These are phyloP conservation scores for Cyberlindnera samutprakarnensis DNA, from an alignment of 805 yeast genomes.

Conservation along the genomic window DNA sequence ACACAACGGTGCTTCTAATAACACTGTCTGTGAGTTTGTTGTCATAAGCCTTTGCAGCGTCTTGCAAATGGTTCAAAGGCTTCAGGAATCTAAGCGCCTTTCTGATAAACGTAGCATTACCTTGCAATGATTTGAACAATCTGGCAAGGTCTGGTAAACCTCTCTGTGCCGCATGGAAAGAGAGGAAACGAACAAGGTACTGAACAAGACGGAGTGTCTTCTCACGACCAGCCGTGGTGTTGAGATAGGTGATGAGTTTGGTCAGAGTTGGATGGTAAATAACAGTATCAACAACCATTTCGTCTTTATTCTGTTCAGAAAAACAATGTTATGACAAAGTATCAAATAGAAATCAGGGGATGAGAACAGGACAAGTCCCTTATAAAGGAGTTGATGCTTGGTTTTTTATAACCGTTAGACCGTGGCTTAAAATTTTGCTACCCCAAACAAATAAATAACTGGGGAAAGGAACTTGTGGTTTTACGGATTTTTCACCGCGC, in stretches of 20 bases:
- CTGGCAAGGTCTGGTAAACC: constrained; percentile 46
- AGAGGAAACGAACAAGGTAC: constrained; percentile 68
- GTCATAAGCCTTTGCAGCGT: constrained; percentile 59
- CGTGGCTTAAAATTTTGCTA: too few relatives aligned
- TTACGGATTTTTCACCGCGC: too few relatives aligned
- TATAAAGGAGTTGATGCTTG: too few relatives aligned
- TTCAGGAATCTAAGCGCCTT: constrained; percentile 81
- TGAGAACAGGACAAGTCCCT: too few relatives aligned
- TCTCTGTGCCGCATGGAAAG: constrained; percentile 49
- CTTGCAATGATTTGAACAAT: constrained; percentile 48
- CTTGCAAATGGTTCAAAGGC: constrained; percentile 64
- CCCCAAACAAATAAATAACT: too few relatives aligned
- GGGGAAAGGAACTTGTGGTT: too few relatives aligned
- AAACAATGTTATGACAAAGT: too few relatives aligned
- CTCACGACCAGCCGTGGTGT: constrained; percentile 70
- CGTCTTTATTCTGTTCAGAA: neutral
- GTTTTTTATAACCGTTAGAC: too few relatives aligned
- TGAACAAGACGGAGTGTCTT: constrained; percentile 74
- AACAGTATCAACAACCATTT: constrained; percentile 60
- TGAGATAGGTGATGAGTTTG: constrained; percentile 56
- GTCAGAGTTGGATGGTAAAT: constrained; percentile 68
- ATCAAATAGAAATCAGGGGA: too few relatives aligned
- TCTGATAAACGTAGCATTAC: constrained; percentile 61
- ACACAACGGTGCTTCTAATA: constrained; percentile 40
- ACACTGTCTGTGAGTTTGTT: constrained; percentile 63